Percentiles rank a stretch among this genome's conserved stretches.
Evolutionary conservation across 2,329 filamentous ascomycete genomes (phyloP).

Genomic region (Cercospora sojina): DNA sequence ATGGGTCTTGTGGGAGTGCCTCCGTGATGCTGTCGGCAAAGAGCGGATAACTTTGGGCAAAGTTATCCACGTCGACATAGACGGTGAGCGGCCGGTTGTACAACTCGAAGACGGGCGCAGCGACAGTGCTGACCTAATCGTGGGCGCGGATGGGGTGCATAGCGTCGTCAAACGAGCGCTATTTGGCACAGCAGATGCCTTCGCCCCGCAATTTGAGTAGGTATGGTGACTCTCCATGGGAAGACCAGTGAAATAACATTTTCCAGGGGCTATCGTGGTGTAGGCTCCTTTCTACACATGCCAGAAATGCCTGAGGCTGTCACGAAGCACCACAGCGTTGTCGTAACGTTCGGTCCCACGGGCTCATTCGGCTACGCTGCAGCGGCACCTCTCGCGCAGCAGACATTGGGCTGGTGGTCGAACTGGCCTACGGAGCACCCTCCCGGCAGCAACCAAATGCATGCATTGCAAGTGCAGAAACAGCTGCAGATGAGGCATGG

Average conservation of each 20-base stretch:
- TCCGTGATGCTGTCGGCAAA: constrained; percentile 3
- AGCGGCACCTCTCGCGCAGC: constrained; percentile 30
- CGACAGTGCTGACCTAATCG: constrained; percentile 20
- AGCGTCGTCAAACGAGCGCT: constrained; percentile 33
- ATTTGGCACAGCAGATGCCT: constrained; percentile 39
- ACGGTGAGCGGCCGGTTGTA: neutral
- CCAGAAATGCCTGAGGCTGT: constrained; percentile 49
- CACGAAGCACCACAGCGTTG: constrained; percentile 39
- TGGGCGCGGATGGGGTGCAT: constrained; percentile 29
- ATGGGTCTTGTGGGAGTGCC: constrained; percentile 12
- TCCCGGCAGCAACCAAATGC: neutral
- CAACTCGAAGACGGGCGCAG: constrained; percentile 17
- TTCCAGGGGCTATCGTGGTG: constrained; percentile 20
- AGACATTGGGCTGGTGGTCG: constrained; percentile 17
- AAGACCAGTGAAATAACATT: neutral
- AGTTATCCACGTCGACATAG: constrained; percentile 10
- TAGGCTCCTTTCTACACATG: constrained; percentile 31
- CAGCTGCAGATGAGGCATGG: constrained; percentile 46
- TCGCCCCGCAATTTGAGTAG: constrained; percentile 30
- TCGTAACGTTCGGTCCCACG: constrained; percentile 46
- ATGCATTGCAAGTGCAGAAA: constrained; percentile 27
- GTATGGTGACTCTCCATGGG: neutral
- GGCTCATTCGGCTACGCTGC: constrained; percentile 54
- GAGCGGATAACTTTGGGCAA: constrained; percentile 5
- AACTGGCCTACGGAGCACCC: constrained; percentile 6